Evolutionary conservation across 345 rosid species (phyloP).

Genomic region (Murraya koenigii): DNA sequence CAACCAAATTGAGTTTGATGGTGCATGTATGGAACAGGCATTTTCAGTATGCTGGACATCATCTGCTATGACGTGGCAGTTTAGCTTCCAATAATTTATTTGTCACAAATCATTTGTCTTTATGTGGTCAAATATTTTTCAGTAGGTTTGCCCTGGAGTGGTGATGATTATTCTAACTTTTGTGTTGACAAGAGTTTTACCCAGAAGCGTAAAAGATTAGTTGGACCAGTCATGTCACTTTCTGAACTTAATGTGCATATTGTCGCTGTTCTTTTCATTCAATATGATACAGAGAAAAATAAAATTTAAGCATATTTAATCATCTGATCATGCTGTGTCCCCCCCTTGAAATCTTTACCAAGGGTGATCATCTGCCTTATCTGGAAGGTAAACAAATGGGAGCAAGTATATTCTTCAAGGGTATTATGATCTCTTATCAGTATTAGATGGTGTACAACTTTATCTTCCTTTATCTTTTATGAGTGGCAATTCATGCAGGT

Average conservation of each 20-base stretch:
- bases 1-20: not conserved
- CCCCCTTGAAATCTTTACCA: not conserved
- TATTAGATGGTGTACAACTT: not conserved
- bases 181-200: not conserved
- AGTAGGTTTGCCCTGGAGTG: not conserved
- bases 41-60: not conserved
- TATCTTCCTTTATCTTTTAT: not conserved
- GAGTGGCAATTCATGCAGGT: slow-evolving; percentile 51
- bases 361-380: too few relatives aligned
- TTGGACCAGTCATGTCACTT: not conserved
- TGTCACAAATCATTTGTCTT: not conserved
- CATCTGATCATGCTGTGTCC: not conserved
- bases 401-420: not conserved
- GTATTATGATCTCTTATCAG: not conserved
- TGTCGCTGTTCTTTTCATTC: not conserved
- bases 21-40: not conserved
- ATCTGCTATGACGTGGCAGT: not conserved
- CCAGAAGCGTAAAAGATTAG: not conserved
- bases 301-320: not conserved
- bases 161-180: not conserved
- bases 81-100: not conserved
- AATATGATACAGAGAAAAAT: not conserved
- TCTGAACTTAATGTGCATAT: not conserved
- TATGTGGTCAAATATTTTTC: not conserved
- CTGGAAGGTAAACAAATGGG: not conserved